Evolutionary conservation across 176 grass and related monocot genomes (phyloP).

Genomic region (Pontederia paniculata): DNA sequence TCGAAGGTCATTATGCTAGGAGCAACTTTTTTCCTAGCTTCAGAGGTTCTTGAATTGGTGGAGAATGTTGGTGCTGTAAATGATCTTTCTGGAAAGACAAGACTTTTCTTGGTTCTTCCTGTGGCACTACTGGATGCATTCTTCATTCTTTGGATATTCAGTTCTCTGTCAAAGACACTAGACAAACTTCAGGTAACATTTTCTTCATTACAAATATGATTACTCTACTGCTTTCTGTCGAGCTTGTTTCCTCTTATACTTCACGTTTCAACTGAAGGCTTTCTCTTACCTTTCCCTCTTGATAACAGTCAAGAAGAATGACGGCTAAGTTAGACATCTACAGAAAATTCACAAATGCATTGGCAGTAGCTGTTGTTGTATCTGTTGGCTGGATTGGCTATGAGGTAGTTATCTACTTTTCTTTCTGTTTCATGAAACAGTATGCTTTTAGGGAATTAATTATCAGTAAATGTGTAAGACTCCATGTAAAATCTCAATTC

Average conservation of each 20-base stretch:
- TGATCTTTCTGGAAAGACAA: constrained; percentile 93
- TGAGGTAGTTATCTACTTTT: constrained; percentile 31
- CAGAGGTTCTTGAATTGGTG: constrained; percentile 91
- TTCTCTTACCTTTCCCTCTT: neutral
- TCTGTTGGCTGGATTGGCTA: constrained; percentile 87
- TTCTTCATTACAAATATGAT: neutral
- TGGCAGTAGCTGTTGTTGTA: constrained; percentile 67
- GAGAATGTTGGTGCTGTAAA: constrained; percentile 95
- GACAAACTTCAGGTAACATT: constrained; percentile 67
- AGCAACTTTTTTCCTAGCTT: constrained; percentile 89
- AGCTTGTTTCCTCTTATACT: neutral
- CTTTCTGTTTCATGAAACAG: neutral
- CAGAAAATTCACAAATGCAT: constrained; percentile 86
- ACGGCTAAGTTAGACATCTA: constrained; percentile 92
- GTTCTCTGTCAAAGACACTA: constrained; percentile 81
- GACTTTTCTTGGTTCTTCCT: constrained; percentile 94
- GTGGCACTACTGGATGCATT: constrained; percentile 95
- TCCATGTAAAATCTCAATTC: too few species aligned
- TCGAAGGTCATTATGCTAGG: constrained; percentile 94
- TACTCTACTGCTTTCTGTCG: neutral
- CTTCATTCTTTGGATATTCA: constrained; percentile 97
- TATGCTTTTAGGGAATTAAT: neutral
- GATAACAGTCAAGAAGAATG: constrained; percentile 65
- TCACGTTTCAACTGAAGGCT: neutral
- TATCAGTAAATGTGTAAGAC: constrained; percentile 8